These are phyloP conservation scores for Ceratocystis colombiana DNA, from an alignment of 2,329 filamentous ascomycete genomes.

Conservation along the genomic window DNA sequence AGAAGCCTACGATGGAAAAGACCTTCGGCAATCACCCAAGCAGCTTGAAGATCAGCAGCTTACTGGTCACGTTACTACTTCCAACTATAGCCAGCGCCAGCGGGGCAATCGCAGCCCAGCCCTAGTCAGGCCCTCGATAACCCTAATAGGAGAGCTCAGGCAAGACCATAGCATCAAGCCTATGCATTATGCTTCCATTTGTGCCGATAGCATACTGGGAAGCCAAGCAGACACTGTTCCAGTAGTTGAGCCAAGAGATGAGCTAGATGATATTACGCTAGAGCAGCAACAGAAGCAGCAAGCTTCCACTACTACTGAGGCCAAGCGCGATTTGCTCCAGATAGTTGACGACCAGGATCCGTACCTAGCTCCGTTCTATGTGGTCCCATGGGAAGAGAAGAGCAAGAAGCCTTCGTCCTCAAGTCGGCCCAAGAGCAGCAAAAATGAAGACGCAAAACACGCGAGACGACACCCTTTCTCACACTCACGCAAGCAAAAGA, in stretches of 20 bases:
- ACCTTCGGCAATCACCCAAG: not conserved
- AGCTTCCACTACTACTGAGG: not conserved
- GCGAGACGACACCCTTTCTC: not conserved
- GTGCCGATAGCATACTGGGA: not conserved
- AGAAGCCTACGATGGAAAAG: not conserved
- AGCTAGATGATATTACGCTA: not conserved
- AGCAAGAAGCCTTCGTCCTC: not conserved
- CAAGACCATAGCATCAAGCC: not conserved
- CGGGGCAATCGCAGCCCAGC: not conserved
- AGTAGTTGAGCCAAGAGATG: not conserved
- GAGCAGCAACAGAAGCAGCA: not conserved
- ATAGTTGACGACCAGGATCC: constrained; percentile 2
- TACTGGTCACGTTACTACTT: not conserved
- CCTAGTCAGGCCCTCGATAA: not conserved
- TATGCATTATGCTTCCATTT: not conserved
- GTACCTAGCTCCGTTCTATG: not conserved
- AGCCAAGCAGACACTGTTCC: not conserved
- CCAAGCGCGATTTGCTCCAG: not conserved
- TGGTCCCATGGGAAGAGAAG: not conserved
- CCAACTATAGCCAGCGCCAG: not conserved
- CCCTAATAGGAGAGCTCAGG: not conserved
- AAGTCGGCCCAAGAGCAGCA: not conserved
- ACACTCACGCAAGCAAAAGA: not conserved
- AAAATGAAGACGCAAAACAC: not conserved
- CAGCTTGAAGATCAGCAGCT: not conserved